Evolutionary conservation across 192 early-diverging fungal species (phyloP).

Genomic region (Coemansia reversa): DNA sequence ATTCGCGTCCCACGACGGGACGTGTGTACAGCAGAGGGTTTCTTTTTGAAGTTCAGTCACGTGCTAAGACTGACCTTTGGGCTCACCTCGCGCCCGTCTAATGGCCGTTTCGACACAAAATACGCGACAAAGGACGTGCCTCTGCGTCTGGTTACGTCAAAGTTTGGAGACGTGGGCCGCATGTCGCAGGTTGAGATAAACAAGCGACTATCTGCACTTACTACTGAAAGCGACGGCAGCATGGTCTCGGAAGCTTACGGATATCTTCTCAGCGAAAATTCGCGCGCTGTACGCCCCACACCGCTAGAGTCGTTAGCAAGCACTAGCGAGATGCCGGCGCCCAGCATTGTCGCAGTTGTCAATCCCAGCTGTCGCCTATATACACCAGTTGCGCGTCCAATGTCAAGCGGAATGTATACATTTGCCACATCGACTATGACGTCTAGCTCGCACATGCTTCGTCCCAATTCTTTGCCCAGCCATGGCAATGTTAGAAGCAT

Average conservation of each 20-base stretch:
- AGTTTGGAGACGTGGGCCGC: conserved; percentile 52
- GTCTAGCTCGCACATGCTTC: conserved; percentile 7
- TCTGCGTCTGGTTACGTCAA: conserved; percentile 48
- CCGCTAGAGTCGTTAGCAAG: conserved; percentile 30
- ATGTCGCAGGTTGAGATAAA: conserved; percentile 53
- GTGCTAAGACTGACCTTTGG: conserved; percentile 51
- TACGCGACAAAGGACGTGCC: conserved; percentile 51
- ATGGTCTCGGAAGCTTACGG: conserved; percentile 46
- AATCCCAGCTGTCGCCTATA: conserved; percentile 12
- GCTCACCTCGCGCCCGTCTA: conserved; percentile 35
- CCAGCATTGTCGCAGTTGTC: conserved; percentile 15
- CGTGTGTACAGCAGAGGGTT: conserved; percentile 51
- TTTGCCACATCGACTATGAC: background rate
- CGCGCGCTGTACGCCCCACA: conserved; percentile 25
- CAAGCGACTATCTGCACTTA: conserved; percentile 43
- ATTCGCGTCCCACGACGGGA: conserved; percentile 52
- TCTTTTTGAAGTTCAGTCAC: conserved; percentile 38
- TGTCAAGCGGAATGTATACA: conserved; percentile 13
- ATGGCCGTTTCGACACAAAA: conserved; percentile 37
- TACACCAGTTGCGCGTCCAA: conserved; percentile 15
- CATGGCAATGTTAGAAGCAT: conserved; percentile 10
- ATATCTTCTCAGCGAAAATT: conserved; percentile 47
- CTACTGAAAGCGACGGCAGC: conserved; percentile 45
- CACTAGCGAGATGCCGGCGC: conserved; percentile 25
- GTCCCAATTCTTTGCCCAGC: conserved; percentile 8